These are phyloP conservation scores for Tylopilus cervinicoccineus DNA, from an alignment of 768 basidiomycete species.

Conservation along the genomic window DNA sequence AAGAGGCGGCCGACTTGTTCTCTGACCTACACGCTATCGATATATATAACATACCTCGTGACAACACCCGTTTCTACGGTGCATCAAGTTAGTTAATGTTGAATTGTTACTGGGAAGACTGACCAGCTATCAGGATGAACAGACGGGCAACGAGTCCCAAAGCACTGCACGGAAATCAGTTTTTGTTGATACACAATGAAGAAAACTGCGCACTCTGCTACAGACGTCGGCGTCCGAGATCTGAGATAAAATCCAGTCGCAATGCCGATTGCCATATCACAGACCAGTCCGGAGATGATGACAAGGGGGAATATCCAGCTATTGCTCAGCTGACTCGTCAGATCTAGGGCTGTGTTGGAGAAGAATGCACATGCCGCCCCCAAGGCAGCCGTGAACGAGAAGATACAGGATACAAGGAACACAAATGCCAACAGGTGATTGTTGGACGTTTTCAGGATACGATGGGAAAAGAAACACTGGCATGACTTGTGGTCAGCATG, in stretches of 20 bases:
- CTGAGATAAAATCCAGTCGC: conserved; percentile 7
- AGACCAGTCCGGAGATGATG: conserved; percentile 14
- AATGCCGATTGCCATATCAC: conserved; percentile 15
- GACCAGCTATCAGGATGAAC: conserved; percentile 8
- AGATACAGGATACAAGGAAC: conserved; percentile 14
- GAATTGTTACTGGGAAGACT: background rate
- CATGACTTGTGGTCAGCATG: background rate
- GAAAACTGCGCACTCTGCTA: conserved; percentile 6
- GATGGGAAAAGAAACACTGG: conserved; percentile 21
- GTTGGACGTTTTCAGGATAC: conserved; percentile 13
- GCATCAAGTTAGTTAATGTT: conserved; percentile 3
- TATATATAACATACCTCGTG: conserved; percentile 7
- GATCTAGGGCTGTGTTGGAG: background rate
- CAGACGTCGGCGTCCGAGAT: background rate
- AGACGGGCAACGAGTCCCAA: conserved; percentile 2
- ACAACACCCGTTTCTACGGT: conserved; percentile 13
- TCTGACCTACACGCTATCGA: background rate
- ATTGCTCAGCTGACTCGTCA: conserved; percentile 9
- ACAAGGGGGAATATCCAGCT: conserved; percentile 20
- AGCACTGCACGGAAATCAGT: conserved; percentile 1
- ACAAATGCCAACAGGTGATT: conserved; percentile 12
- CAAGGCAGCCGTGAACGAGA: conserved; percentile 21
- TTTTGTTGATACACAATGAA: background rate
- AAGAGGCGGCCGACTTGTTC: no score
- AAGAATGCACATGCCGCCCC: conserved; percentile 21